Conservation (phyloP, 495 filamentous ascomycete species). For the Penicillium malachiteum region DNA sequence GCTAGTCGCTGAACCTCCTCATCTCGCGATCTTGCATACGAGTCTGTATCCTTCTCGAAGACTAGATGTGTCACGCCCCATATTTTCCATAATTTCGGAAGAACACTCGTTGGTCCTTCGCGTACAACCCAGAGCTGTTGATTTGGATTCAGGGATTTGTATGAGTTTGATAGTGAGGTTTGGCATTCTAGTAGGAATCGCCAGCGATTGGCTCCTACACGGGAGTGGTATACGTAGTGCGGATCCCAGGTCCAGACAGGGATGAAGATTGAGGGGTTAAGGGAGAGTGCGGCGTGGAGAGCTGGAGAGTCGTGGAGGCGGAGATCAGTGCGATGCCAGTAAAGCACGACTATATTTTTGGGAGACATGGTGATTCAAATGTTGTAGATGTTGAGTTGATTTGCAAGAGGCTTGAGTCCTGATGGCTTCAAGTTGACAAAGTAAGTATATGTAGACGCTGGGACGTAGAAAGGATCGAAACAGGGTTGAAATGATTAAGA, state of each 20-base stretch:
- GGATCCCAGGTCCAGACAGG: constrained; percentile 72
- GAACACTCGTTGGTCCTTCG: constrained; percentile 64
- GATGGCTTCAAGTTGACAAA: too few relatives aligned
- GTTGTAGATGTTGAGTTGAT: background rate
- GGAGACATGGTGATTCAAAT: background rate
- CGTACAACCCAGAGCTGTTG: constrained; percentile 66
- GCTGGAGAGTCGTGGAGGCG: constrained; percentile 71
- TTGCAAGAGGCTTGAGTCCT: too few relatives aligned
- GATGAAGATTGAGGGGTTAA: constrained; percentile 61
- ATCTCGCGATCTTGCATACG: constrained; percentile 63
- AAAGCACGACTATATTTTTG: constrained; percentile 53
- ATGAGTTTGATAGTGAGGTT: constrained; percentile 58
- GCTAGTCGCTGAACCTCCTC: constrained; percentile 52
- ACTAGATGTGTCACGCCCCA: constrained; percentile 70
- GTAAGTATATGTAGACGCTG: too few relatives aligned
- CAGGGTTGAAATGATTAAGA: too few relatives aligned
- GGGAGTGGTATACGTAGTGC: constrained; percentile 67
- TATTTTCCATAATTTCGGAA: constrained; percentile 64
- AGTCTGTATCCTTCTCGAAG: constrained; percentile 72
- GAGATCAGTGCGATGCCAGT: constrained; percentile 74
- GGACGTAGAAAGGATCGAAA: too few relatives aligned
- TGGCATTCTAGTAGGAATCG: constrained; percentile 69
- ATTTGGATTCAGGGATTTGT: constrained; percentile 59
- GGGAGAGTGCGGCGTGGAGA: constrained; percentile 59
- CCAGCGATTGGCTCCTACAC: constrained; percentile 66